Evolutionary conservation across 2,329 filamentous ascomycete species (phyloP).

Genomic region (Fusarium sp.): DNA sequence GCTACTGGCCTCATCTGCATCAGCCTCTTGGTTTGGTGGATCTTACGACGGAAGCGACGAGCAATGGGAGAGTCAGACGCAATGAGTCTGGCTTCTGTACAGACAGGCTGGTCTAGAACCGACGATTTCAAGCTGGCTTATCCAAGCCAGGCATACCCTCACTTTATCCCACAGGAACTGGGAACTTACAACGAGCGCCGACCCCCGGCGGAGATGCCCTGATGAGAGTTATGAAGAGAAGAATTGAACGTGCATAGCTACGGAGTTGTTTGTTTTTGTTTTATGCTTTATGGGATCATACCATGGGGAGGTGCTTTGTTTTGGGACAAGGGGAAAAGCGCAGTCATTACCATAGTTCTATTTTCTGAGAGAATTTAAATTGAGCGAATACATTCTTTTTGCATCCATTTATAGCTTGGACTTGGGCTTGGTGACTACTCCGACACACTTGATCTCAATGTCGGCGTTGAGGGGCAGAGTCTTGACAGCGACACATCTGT

Average conservation of each 20-base stretch:
- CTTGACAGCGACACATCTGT: constrained; percentile 46
- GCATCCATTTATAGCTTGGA: constrained; percentile 22
- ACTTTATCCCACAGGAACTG: neutral
- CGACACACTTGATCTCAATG: constrained; percentile 46
- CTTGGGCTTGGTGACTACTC: constrained; percentile 34
- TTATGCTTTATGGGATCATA: neutral
- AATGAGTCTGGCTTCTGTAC: neutral
- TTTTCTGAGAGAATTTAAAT: neutral
- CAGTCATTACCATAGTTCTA: neutral
- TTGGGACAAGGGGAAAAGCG: neutral
- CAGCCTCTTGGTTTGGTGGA: neutral
- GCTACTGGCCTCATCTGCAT: neutral
- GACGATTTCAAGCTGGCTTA: neutral
- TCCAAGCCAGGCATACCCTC: neutral
- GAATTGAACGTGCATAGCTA: neutral
- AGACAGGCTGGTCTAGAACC: neutral
- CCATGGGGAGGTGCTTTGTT: neutral
- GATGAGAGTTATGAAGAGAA: neutral
- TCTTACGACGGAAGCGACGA: neutral
- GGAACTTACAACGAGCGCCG: neutral
- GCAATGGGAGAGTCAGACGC: neutral
- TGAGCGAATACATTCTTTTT: neutral
- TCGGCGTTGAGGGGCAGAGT: constrained; percentile 43
- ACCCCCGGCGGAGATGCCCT: neutral
- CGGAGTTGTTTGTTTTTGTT: neutral